Evolutionary conservation across 1,284 basidiomycete genomes (phyloP).

Genomic region (Meira nashicola): DNA sequence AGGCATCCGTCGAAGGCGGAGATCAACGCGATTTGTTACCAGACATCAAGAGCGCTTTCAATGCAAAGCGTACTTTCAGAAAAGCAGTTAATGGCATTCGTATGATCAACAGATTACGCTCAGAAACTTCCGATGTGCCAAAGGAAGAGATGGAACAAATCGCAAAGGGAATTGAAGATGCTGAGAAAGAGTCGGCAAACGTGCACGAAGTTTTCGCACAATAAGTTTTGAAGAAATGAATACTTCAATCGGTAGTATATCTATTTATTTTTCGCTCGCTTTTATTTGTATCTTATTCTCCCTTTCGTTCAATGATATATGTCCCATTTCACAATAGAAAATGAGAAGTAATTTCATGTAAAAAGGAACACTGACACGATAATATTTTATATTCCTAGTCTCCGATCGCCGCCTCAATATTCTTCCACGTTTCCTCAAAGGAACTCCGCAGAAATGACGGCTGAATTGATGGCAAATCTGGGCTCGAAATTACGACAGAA

Average conservation of each 20-base stretch:
- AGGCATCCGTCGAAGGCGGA: conserved; percentile 15
- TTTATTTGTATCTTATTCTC: no score
- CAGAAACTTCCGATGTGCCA: conserved; percentile 16
- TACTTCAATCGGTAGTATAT: no score
- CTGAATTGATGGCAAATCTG: no score
- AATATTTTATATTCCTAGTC: no score
- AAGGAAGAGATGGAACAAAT: conserved; percentile 17
- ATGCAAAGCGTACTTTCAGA: conserved; percentile 47
- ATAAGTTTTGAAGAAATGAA: not conserved
- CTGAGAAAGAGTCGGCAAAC: conserved; percentile 18
- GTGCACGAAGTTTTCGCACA: conserved; percentile 17
- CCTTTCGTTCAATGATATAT: no score
- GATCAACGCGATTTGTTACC: conserved; percentile 46
- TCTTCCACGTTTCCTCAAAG: no score
- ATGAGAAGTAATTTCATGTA: no score
- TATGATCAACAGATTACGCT: conserved; percentile 20
- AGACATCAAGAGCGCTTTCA: conserved; percentile 51
- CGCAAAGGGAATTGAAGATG: conserved; percentile 15
- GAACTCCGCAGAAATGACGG: no score
- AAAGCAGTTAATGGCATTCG: conserved; percentile 51
- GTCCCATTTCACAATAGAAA: no score
- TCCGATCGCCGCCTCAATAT: no score
- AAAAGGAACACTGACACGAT: no score
- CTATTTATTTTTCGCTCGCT: no score
- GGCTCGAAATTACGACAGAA: not conserved